phyloP scores from a whole-genome alignment of 768 basidiomycete species.

The Suillus placidus region DNA sequence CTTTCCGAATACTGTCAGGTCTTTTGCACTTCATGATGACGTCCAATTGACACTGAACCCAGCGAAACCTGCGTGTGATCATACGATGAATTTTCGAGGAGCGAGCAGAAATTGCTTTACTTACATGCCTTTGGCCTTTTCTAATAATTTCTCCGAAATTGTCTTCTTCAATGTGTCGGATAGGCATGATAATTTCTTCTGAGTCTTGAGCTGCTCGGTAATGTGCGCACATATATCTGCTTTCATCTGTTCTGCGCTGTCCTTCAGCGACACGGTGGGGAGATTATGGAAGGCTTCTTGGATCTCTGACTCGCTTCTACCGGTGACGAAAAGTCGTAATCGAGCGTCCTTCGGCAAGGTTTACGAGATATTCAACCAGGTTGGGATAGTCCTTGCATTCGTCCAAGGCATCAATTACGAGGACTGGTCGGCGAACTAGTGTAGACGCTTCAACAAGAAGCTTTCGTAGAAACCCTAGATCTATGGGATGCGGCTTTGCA shows the following conservation, averaged over 20 bases:
- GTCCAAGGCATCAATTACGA: conserved; percentile 19
- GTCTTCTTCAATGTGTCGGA: neutral
- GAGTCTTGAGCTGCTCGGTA: neutral
- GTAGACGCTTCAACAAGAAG: neutral
- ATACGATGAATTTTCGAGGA: neutral
- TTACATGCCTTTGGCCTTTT: conserved; percentile 10
- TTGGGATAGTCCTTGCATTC: conserved; percentile 12
- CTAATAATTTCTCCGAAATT: conserved; percentile 2
- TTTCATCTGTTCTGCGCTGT: neutral
- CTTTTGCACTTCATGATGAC: neutral
- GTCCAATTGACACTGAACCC: conserved; percentile 14
- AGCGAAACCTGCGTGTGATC: conserved; percentile 7
- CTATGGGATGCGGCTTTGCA: neutral
- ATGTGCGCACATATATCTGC: conserved; percentile 9
- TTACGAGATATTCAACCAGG: neutral
- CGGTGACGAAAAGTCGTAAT: conserved; percentile 14
- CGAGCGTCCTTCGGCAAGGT: conserved; percentile 2
- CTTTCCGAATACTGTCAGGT: conserved; percentile 9
- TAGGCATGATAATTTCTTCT: neutral
- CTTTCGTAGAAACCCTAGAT: neutral
- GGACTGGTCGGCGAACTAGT: neutral
- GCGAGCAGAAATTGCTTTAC: neutral
- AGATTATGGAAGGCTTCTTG: neutral
- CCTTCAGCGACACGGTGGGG: conserved; percentile 1
- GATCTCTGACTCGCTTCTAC: neutral